Base-by-base conservation (phyloP, 169 alveolate genomes). In the Plasmodium gaboni region DNA sequence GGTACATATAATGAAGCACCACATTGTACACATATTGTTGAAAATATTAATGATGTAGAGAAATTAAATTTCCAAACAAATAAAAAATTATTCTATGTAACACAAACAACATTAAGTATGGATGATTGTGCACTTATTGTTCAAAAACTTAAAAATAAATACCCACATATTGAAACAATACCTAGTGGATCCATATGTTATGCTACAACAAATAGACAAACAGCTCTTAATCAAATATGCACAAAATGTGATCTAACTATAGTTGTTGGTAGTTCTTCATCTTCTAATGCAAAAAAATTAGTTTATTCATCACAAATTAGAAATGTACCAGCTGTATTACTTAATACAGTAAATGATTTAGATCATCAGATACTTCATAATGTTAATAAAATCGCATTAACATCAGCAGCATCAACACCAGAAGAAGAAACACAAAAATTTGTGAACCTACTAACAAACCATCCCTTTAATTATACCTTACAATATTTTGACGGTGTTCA, bases 1-100 rank as follows among this genome's bases (percentile, higher is more conserved):
- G 97, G 97, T 44, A 93, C 96, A 2, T 28, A 51, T 61, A 96
- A 96, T 13, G 97, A 95, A 92, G 96, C 97, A 9, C 97, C 97
- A 8, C 96, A 74, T 9, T 88, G 85, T 7, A 94, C 95, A 51
- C 85, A 93, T 22, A 92, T 95, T 13, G 95, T 95, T 42, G 97
- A 95, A 93, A 88, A 89, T 55, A 93, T 91, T 19, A 87, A 72
- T 8, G 96, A 95, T 57, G 97, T 94, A 2, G 92, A 93, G 19
- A 38, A 68, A 22, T 73, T 95, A 17, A 65, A 86, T 55, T 93
- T 88, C 53, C 44, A 94, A 6, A 70, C 48, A 2, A 83, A 88
- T 10, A 80, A 90, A 57, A 89, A 92, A 48, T 61, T 95, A 59
- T 95, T 93, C 74, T 95, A 92, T 73, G 97, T 92, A 2, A 95